Conservation (phyloP, 345 rosid genomes). For the Melaleuca alternifolia region DNA sequence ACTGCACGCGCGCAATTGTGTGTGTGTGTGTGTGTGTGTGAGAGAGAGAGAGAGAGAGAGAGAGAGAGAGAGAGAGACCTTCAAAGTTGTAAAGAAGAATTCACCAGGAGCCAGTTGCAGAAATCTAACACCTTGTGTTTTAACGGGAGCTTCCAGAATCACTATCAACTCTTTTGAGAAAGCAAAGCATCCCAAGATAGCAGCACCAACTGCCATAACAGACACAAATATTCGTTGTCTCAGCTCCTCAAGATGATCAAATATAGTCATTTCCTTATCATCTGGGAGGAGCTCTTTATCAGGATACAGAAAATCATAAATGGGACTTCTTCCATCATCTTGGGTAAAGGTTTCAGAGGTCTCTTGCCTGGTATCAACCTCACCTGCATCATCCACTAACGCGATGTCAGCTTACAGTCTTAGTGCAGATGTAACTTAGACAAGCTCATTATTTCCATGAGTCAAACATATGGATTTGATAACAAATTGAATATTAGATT, state of each 20-base stretch:
- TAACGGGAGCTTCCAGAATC: slow-evolving; percentile 97
- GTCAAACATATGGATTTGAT: neutral
- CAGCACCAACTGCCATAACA: slow-evolving; percentile 86
- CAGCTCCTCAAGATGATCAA: slow-evolving; percentile 95
- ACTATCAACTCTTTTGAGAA: slow-evolving; percentile 79
- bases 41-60: neutral
- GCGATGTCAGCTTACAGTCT: neutral
- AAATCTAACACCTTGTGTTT: slow-evolving; percentile 81
- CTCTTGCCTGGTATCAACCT: slow-evolving; percentile 20
- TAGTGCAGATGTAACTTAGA: neutral
- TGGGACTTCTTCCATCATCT: slow-evolving; percentile 27
- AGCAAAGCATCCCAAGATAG: slow-evolving; percentile 88
- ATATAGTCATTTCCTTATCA: slow-evolving; percentile 92
- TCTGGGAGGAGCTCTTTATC: slow-evolving; percentile 86
- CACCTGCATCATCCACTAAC: slow-evolving; percentile 12
- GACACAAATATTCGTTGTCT: slow-evolving; percentile 82
- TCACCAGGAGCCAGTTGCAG: slow-evolving; percentile 97
- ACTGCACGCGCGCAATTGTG: neutral
- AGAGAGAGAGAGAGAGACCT: slow-evolving; percentile 30
- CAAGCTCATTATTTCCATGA: neutral
- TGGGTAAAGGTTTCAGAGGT: slow-evolving; percentile 14
- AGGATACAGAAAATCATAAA: slow-evolving; percentile 82
- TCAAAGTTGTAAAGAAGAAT: slow-evolving; percentile 92
- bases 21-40: fast-evolving
- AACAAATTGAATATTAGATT: neutral